Percentiles rank a stretch among this genome's conserved stretches.
Evolutionary conservation across 2,329 filamentous ascomycete genomes (phyloP).

Genomic region (Nannizziopsis arthrosporioides): DNA sequence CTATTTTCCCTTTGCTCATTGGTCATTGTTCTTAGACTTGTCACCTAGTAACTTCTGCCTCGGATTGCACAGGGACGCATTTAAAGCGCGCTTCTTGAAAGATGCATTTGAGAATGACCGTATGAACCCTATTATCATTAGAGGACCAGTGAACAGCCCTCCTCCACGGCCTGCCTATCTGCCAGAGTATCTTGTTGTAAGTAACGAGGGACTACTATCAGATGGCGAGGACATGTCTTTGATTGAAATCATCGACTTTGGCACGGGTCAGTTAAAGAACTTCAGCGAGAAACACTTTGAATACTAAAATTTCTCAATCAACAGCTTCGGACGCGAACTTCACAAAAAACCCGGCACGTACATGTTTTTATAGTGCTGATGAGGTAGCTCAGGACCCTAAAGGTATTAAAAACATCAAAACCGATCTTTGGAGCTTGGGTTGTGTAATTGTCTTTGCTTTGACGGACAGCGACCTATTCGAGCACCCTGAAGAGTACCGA

Average conservation of each 20-base stretch:
- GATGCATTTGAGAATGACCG: neutral
- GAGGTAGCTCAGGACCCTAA: neutral
- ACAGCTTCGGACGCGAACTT: neutral
- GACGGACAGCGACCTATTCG: neutral
- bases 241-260: neutral
- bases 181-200: constrained; percentile 9
- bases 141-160: neutral
- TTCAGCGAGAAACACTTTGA: neutral
- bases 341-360: neutral
- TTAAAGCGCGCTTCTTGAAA: neutral
- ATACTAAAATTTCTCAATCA: too few species aligned
- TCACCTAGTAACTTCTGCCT: constrained; percentile 2
- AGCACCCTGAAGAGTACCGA: neutral
- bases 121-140: too few species aligned
- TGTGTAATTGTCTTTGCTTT: constrained; percentile 4
- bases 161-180: constrained; percentile 7
- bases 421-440: constrained; percentile 5
- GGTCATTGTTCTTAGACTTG: neutral
- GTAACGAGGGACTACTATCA: constrained; percentile 1
- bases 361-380: neutral
- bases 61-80: neutral
- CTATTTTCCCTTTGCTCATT: neutral
- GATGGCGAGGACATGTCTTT: neutral
- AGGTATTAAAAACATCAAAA: neutral
- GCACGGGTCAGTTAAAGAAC: neutral